A percentile compares a stretch with the other conserved stretches of the same genome.
Conservation (phyloP, 2,329 filamentous ascomycete species). For the Cladosporium austrohemisphaericum region DNA sequence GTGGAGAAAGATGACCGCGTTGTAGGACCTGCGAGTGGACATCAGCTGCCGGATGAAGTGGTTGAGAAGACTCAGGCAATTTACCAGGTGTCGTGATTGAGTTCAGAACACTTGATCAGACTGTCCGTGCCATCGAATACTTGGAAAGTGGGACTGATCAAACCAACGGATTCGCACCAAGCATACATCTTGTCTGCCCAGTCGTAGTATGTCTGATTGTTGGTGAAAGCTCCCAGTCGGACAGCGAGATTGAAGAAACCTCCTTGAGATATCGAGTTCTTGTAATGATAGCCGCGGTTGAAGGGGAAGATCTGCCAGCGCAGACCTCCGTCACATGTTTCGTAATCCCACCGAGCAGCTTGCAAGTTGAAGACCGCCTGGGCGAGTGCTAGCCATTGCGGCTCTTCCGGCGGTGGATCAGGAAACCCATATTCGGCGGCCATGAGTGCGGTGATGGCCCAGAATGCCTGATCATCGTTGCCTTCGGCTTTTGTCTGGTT, state of each 20-base stretch:
- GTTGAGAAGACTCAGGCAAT: no score
- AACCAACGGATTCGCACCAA: slow-evolving; percentile 47
- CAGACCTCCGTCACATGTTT: slow-evolving; percentile 36
- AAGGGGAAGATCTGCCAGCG: slow-evolving; percentile 41
- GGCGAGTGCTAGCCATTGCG: slow-evolving; percentile 44
- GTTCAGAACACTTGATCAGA: slow-evolving; percentile 41
- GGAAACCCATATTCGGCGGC: slow-evolving; percentile 52
- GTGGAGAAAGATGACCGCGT: slow-evolving; percentile 42
- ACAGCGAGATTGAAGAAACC: slow-evolving; percentile 50
- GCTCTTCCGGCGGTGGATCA: slow-evolving; percentile 37
- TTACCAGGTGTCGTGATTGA: slow-evolving; percentile 46
- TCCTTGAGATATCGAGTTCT: slow-evolving; percentile 52
- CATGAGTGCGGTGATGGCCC: slow-evolving; percentile 54
- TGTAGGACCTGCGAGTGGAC: slow-evolving; percentile 48
- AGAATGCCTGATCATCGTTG: slow-evolving; percentile 56
- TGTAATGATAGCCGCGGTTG: slow-evolving; percentile 48
- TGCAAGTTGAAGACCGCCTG: slow-evolving; percentile 41
- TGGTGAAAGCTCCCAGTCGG: slow-evolving; percentile 38
- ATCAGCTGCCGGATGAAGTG: no score
- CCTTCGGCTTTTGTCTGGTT: slow-evolving; percentile 40
- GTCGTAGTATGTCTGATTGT: slow-evolving; percentile 56
- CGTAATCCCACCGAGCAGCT: slow-evolving; percentile 35
- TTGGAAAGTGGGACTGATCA: slow-evolving; percentile 53
- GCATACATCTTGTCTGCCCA: slow-evolving; percentile 52
- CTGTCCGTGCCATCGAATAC: slow-evolving; percentile 47